These are phyloP conservation scores for Mucor saturninus DNA, from an alignment of 371 early-diverging fungal genomes.

Conservation along the genomic window DNA sequence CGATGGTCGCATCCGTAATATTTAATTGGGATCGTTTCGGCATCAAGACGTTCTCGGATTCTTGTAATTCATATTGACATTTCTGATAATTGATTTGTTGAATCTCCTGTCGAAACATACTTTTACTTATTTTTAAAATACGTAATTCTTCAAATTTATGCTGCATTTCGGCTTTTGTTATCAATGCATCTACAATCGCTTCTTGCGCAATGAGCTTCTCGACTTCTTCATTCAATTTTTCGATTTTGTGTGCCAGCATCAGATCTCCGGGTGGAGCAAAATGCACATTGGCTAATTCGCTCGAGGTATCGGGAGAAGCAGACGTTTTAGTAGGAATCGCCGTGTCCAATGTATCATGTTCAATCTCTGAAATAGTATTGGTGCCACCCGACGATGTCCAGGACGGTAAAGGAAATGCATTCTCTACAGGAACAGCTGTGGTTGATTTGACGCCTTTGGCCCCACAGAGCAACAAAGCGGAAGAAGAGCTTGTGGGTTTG, in stretches of 20 bases:
- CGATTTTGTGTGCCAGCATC: constrained; percentile 60
- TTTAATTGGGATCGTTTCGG: constrained; percentile 66
- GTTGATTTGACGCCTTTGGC: constrained; percentile 34
- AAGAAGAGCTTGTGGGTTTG: constrained; percentile 11
- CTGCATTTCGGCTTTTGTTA: constrained; percentile 61
- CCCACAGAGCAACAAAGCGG: constrained; percentile 27
- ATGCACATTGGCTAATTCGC: constrained; percentile 43
- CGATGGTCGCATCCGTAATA: constrained; percentile 65
- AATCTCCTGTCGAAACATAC: constrained; percentile 62
- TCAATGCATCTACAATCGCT: constrained; percentile 68
- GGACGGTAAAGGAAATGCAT: constrained; percentile 33
- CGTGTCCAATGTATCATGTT: constrained; percentile 37
- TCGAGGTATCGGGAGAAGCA: neutral
- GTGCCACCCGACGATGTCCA: constrained; percentile 49
- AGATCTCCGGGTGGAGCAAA: constrained; percentile 75
- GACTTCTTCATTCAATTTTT: constrained; percentile 56
- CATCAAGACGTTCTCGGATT: constrained; percentile 69
- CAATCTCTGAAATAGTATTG: constrained; percentile 37
- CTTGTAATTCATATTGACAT: constrained; percentile 65
- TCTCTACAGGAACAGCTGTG: constrained; percentile 47
- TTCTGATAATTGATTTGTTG: constrained; percentile 70
- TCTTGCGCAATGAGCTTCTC: constrained; percentile 69
- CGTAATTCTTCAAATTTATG: constrained; percentile 60
- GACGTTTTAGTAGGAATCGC: constrained; percentile 3
- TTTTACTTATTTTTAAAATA: constrained; percentile 66